Base-by-base conservation (phyloP, 1,284 basidiomycete genomes). In the Moesziomyces sp. region DNA sequence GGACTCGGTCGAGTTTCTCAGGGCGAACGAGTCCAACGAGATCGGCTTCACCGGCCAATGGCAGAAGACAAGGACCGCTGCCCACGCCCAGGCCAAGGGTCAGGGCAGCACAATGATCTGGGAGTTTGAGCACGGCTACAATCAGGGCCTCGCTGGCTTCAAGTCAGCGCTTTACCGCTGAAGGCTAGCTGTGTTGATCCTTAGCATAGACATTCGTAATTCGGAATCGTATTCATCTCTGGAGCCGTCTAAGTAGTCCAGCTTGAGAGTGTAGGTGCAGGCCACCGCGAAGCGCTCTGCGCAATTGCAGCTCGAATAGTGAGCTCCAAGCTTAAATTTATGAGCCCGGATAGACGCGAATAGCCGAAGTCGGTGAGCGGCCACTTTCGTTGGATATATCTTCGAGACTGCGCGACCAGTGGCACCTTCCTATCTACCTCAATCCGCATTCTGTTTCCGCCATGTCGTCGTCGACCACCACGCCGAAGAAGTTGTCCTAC, bases 11-110 rank as follows among this genome's bases (percentile, higher is more conserved):
- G 69, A 85, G 48, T 91, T 91, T 84, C 85, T 87, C 61, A 63
- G 71, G 30, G 52, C 68, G 1, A 62, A 65, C 30, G 69, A 84
- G 26, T 82, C 87, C 57, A 84, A 86, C 48, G 89, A 90, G 83
- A 84, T 92, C 23, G 91, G 90, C 28, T 91, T 91, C 81, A 85
- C 86, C 59, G 86, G 86, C 11, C 86, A 87, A 46, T 91, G 90
- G 90, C 85, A 86, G 46, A 88, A 87, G 75, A 85, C 85, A 40
- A 85, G 90, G 44, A 84, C 79, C 16, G 83, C 71, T 18, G 88
- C 88, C 61, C 88, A 89, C 70, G 86, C 85, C 8, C 59, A 75
- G 9, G 82, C 85, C 46, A 83, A 83, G 14, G 86, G 85, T 8
- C 83, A 83, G 21, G 85, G 85, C 13, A 84, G 83, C 28, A 86